Base-by-base conservation (phyloP, 1,284 basidiomycete genomes). In the Trametes polyzona region DNA sequence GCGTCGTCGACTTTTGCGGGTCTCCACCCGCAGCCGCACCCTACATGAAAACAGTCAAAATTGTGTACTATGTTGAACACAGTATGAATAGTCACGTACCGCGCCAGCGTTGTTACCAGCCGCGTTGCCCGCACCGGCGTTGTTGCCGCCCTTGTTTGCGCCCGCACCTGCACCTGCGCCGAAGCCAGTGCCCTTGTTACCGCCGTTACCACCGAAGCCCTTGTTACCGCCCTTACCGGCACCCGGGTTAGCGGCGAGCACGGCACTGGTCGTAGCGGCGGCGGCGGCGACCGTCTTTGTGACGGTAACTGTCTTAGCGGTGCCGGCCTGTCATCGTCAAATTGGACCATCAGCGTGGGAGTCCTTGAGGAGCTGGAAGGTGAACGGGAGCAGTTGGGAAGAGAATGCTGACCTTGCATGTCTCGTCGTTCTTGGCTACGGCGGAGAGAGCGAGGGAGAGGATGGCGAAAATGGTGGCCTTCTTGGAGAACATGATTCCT, bases 1-100 rank as follows among this genome's bases (percentile, higher is more conserved):
- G 77, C 30, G 82, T 69, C 30, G 71, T 41, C 17, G 73, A 72
- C 8, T 56, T 58, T 61, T 72, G 69, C 2, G 64, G 32, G 37
- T 69, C n/a, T n/a, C n/a, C n/a, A n/a, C n/a, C n/a, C n/a, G n/a
- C n/a, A n/a, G n/a, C n/a, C n/a, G n/a, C n/a, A n/a, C n/a, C n/a
- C n/a, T n/a, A n/a, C n/a, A n/a, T n/a, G n/a, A n/a, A n/a, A n/a
- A n/a, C n/a, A n/a, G n/a, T n/a, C n/a, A n/a, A n/a, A n/a, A n/a
- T n/a, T n/a, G n/a, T n/a, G n/a, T n/a, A n/a, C n/a, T n/a, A n/a
- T n/a, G n/a, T n/a, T n/a, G n/a, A n/a, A n/a, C n/a, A n/a, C n/a
- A n/a, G n/a, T n/a, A n/a, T n/a, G 19, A 10, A 42, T 21, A 21
- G 2, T 24, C 3, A 53, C 43, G n/a, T 36, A 50, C 48, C 11